Percentiles rank a stretch among this genome's conserved stretches.
Evolutionary conservation across 108 stramenopile species (phyloP).

Genomic region (Schizochytrium sp.): DNA sequence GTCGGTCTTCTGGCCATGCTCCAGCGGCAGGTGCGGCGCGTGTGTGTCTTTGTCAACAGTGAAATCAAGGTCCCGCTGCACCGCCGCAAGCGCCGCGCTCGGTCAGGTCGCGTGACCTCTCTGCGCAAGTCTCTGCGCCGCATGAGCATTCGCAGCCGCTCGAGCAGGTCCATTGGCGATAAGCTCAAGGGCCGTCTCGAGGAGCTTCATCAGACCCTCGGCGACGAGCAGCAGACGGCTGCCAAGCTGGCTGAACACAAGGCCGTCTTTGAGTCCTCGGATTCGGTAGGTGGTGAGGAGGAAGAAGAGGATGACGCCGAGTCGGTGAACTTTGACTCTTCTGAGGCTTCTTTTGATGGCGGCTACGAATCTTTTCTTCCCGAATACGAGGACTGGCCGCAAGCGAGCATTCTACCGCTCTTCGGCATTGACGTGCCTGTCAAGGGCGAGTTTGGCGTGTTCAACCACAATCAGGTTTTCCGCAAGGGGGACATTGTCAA

Average conservation of each 20-base stretch:
- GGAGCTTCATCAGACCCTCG: too few relatives aligned
- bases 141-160: not conserved
- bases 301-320: not conserved
- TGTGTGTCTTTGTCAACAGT: slow-evolving; percentile 2
- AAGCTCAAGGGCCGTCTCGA: too few relatives aligned
- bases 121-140: not conserved
- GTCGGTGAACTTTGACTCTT: not conserved
- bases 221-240: too few relatives aligned
- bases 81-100: not conserved
- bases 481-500: not conserved
- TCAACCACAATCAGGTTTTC: not conserved
- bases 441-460: not conserved
- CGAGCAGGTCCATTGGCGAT: not conserved
- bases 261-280: too few relatives aligned
- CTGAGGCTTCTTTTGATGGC: not conserved
- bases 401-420: not conserved
- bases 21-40: not conserved
- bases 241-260: too few relatives aligned
- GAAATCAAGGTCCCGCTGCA: not conserved
- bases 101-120: not conserved
- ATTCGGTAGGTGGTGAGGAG: too few relatives aligned
- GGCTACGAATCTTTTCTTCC: not conserved
- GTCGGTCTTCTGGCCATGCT: not conserved
- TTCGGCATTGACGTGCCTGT: not conserved
- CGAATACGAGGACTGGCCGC: not conserved